Evolutionary conservation across 2,329 filamentous ascomycete species (phyloP), one percentile per base, ranked within the genome.

Genomic region (Aureobasidium zeae): DNA sequence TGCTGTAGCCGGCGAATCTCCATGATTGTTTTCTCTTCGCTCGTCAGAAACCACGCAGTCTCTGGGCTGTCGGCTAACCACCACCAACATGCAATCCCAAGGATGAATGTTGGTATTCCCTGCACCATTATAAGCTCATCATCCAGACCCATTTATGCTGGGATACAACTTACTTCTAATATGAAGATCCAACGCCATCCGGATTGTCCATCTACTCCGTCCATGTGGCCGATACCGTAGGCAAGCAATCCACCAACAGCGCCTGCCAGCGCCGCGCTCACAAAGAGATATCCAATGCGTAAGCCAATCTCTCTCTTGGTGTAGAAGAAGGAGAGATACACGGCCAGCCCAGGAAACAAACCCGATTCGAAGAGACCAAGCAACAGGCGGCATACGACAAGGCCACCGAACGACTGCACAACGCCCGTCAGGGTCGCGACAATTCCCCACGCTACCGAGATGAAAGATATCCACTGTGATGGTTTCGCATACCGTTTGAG

Each of bases 151-250:
- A n/a, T n/a, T n/a, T n/a, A n/a, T n/a, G n/a, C n/a, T n/a, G n/a
- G n/a, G n/a, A n/a, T n/a, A 12, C 24, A 7, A n/a, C n/a, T n/a
- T n/a, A n/a, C n/a, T 55, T 76, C 73, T 28, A 77, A 56, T 42
- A 76, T 73, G 69, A 87, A 72, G 43, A 86, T 79, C 71, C 79
- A 83, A 25, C 80, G 68, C 84, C 83, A 88, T 0, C 81, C 83
- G 19, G 67, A 64, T 53, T 79, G 68, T 1, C 80, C 82, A 0
- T 65, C 63, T 1, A 78, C 57, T 1, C 83, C 83, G 37, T 83
- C 78, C 74, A 88, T 77, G 55, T 80, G 76, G 0, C 81, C 80
- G 48, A 87, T 84, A 1, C 72, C 81, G 49, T 81, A 86, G 0
- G 83, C 83, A 10, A 88, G 66, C 12, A 88, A 63, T 0, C 84